Percentiles rank a stretch among this genome's conserved stretches.
Evolutionary conservation across 495 filamentous ascomycete genomes (phyloP).

Genomic region (Emericellopsis terricola): DNA sequence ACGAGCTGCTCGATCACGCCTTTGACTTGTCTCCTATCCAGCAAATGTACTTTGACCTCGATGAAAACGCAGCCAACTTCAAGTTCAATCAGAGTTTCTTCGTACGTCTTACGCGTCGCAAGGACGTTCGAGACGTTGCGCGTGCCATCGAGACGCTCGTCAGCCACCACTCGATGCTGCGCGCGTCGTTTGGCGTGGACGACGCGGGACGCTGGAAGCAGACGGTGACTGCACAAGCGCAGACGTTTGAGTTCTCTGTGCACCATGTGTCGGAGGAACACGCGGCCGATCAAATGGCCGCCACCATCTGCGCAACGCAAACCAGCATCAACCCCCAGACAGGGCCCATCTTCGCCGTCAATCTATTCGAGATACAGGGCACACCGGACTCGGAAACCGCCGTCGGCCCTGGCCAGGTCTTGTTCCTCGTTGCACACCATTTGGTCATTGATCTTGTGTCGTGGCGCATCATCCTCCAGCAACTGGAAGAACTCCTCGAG

Average conservation of each 20-base stretch:
- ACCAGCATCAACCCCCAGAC: slow-evolving; percentile 12
- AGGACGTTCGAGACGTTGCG: slow-evolving; percentile 27
- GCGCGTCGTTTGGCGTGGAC: slow-evolving; percentile 37
- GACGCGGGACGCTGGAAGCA: neutral
- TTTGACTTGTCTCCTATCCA: slow-evolving; percentile 61
- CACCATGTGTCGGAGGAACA: neutral
- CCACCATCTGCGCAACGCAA: neutral
- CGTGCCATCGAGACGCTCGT: slow-evolving; percentile 40
- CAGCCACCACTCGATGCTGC: slow-evolving; percentile 51
- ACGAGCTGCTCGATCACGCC: neutral
- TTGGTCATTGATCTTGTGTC: slow-evolving; percentile 53
- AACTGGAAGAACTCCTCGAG: slow-evolving; percentile 44
- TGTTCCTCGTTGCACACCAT: slow-evolving; percentile 50
- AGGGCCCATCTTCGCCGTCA: slow-evolving; percentile 14
- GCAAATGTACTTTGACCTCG: slow-evolving; percentile 43
- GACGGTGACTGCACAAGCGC: neutral
- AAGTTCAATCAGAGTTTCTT: slow-evolving; percentile 61
- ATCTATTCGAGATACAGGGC: slow-evolving; percentile 27
- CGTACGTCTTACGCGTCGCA: slow-evolving; percentile 32
- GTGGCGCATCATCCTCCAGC: slow-evolving; percentile 48
- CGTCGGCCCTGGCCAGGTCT: slow-evolving; percentile 23
- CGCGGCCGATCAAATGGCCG: neutral
- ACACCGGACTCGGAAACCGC: too few relatives aligned
- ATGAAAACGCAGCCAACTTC: slow-evolving; percentile 37
- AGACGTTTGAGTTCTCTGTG: neutral